Base-by-base conservation (phyloP, 225 moss, liverwort and hornwort genomes). In the Climacium dendroides region DNA sequence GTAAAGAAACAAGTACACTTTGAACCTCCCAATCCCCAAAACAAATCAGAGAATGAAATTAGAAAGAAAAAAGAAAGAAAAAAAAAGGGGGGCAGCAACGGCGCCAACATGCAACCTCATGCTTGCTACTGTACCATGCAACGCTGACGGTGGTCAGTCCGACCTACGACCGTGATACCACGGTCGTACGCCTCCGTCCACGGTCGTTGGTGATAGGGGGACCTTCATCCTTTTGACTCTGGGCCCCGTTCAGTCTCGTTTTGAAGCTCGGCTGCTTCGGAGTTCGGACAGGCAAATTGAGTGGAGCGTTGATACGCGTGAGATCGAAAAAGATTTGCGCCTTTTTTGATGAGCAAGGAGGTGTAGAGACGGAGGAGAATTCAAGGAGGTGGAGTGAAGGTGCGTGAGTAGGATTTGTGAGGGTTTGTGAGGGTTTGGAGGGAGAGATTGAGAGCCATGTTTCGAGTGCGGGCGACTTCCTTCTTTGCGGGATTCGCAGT, bases 371-470 rank as follows among this genome's bases (percentile, higher is more conserved):
- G 78, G 65, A 53, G 53, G n/a, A 55, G 63, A 34, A 45, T 35
- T 53, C 16, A 39, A 72, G 28, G 48, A 30, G 85, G 65, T 11
- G 62, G 9, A 28, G 67, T 52, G 53, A 43, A 14, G 59, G 34
- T 47, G 55, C 53, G 22, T 61, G 53, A 47, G 18, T 43, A 67
- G 87, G 53, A 77, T 62, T 48, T 74, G 28, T 34, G 47, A 60
- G 72, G 53, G 81, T 62, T 48, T 74, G 28, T 34, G 47, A 60
- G 72, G 72, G 41, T 30, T 26, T 11, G 62, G 26, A 13, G n/a
- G 0, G 37, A 65, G 89, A 95, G 96, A 65, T 95, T 94, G 47
- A 87, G 92, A 37, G 94, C 94, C 60, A 88, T 88, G 88, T 88
- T 83, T 78, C 78, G 88, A 60, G 88, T 84, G 50, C 88, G 88